phyloP scores from a whole-genome alignment of 106 monocot species.

The Dendrobium huoshanense region DNA sequence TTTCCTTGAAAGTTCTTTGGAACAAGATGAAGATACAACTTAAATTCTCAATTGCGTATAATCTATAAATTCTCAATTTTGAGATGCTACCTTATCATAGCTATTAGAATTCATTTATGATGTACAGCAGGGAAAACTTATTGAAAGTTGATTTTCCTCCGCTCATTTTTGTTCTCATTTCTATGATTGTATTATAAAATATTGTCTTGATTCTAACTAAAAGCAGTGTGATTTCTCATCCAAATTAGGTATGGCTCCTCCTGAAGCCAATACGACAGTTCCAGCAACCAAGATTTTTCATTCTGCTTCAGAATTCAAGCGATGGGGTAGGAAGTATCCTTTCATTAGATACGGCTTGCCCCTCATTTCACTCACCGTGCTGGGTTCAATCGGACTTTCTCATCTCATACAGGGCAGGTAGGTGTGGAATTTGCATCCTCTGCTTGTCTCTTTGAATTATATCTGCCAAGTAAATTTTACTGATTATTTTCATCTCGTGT shows the following conservation, averaged over 20 bases:
- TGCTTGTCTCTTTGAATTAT: neutral
- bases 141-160: neutral
- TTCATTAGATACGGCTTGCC: conserved; percentile 84
- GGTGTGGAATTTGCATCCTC: conserved; percentile 7
- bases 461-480: neutral
- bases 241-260: conserved; percentile 2
- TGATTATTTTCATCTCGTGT: neutral
- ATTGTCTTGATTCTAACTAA: neutral
- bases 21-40: no score
- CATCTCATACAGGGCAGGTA: conserved; percentile 87
- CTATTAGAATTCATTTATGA: neutral
- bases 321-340: conserved; percentile 78
- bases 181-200: neutral
- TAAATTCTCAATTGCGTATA: no score
- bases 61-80: neutral
- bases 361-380: conserved; percentile 69
- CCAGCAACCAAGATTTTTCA: conserved; percentile 21
- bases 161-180: neutral
- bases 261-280: conserved; percentile 15
- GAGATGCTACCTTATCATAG: neutral
- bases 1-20: no score
- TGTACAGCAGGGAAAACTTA: neutral
- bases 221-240: neutral
- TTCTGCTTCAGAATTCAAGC: conserved; percentile 58
- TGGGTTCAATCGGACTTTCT: conserved; percentile 82